A percentile compares a stretch with the other conserved stretches of the same genome.
Evolutionary conservation across 345 rosid species (phyloP).

Genomic region (Arabidopsis arenosa): DNA sequence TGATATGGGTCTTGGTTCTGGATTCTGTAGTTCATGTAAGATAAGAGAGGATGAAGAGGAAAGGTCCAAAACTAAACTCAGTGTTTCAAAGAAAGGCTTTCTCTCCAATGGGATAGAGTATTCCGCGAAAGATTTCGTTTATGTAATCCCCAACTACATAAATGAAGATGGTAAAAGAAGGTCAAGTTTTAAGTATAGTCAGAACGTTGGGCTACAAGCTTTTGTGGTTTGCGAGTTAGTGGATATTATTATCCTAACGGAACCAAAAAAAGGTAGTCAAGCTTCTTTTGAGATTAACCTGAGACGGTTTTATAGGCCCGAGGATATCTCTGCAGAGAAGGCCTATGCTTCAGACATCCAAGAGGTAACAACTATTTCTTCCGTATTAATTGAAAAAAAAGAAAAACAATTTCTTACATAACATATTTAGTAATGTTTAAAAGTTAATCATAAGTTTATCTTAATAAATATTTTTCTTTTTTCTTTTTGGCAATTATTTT

Average conservation of each 20-base stretch:
- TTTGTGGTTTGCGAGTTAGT: slow-evolving; percentile 63
- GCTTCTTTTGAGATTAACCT: slow-evolving; percentile 52
- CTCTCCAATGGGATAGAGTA: slow-evolving; percentile 50
- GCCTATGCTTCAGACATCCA: slow-evolving; percentile 66
- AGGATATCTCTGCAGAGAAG: slow-evolving; percentile 68
- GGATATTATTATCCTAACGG: slow-evolving; percentile 45
- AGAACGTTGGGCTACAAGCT: slow-evolving; percentile 61
- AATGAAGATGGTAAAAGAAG: background rate
- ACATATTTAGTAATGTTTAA: background rate
- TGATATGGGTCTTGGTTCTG: slow-evolving; percentile 54
- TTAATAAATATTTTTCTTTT: background rate
- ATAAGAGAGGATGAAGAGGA: slow-evolving; percentile 43
- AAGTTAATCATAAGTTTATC: background rate
- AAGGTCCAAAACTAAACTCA: slow-evolving; percentile 45
- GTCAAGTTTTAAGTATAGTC: slow-evolving; percentile 49
- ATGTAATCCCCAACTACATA: slow-evolving; percentile 51
- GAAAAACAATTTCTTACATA: background rate
- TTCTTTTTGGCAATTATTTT: slow-evolving; percentile 23
- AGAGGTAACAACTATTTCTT: slow-evolving; percentile 49
- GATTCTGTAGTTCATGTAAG: slow-evolving; percentile 57
- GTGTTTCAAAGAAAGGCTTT: slow-evolving; percentile 42
- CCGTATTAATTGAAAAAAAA: too few species aligned
- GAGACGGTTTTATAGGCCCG: slow-evolving; percentile 67
- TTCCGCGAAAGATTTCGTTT: slow-evolving; percentile 56
- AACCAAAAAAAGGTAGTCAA: slow-evolving; percentile 24